Percentiles rank a stretch among this genome's conserved stretches.
These are phyloP conservation scores for Populus tremula DNA, from an alignment of 345 rosid species.

Conservation along the genomic window DNA sequence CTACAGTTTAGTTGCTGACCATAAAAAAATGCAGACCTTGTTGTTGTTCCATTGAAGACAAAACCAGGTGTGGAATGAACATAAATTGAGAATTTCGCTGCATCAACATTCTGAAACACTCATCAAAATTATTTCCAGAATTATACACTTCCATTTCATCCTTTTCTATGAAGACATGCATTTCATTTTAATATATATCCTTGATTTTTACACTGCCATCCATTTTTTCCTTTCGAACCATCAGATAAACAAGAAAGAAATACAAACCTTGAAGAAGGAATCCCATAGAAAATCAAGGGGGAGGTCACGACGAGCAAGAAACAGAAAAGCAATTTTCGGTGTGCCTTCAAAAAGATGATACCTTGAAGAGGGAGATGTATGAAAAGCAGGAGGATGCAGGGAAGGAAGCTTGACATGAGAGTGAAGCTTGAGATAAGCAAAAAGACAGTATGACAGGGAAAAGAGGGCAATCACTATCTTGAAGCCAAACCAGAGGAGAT, in stretches of 20 bases:
- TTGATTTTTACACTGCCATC: too few relatives aligned
- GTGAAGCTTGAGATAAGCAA: background rate
- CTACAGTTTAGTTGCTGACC: conserved; percentile 59
- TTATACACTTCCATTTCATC: background rate
- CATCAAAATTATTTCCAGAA: too few relatives aligned
- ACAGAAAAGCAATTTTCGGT: conserved; percentile 30
- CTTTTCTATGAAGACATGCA: background rate
- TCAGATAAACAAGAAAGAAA: background rate
- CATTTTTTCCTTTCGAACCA: too few relatives aligned
- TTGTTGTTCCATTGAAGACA: conserved; percentile 57
- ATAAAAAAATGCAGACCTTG: conserved; percentile 62
- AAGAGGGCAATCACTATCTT: background rate
- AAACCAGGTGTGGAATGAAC: conserved; percentile 73
- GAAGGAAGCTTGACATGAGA: background rate
- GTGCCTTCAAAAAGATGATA: background rate
- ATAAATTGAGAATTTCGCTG: conserved; percentile 56
- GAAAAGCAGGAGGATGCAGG: background rate
- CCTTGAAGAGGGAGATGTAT: background rate
- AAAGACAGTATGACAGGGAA: background rate
- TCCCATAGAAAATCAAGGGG: conserved; percentile 36
- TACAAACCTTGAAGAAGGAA: conserved; percentile 27
- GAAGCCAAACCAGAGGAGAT: background rate
- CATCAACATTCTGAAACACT: conserved; percentile 50
- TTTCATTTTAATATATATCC: too few relatives aligned
- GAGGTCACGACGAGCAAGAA: conserved; percentile 21